Base-by-base conservation (phyloP, 1,284 basidiomycete genomes). In the Ganoderma resinaceum region DNA sequence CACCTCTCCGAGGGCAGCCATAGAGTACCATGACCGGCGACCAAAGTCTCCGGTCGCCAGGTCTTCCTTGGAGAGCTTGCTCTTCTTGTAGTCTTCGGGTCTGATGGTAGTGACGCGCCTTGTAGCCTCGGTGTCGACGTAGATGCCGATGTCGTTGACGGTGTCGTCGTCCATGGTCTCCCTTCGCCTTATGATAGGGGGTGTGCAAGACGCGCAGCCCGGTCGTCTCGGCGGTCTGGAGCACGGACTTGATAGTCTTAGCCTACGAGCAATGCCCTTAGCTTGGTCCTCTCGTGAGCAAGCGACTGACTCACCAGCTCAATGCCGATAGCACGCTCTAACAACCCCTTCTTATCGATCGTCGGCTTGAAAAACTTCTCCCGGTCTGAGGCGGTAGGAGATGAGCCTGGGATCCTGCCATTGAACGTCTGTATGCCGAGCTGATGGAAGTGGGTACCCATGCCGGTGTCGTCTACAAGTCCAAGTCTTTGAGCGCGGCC, bases 111-210 rank as follows among this genome's bases (percentile, higher is more conserved):
- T 46, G 6, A 46, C 43, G 43, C 43, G 43, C 20, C 43, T 20
- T n/a, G n/a, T n/a, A 1, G 43, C 43, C 43, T 46, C n/a, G 43
- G 43, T 35, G 33, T 57, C 53, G 53, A 57, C 3, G 53, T 35
- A 31, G 53, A 57, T 35, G 53, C 53, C 53, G 53, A 57, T 57
- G 29, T 57, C 33, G 33, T 57, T 35, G 43, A 46, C n/a, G n/a
- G 43, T 46, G 43, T 46, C n/a, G 43, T 8, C 16, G 16, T 3
- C 43, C 16, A 16, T 46, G 43, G 43, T 46, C 43, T 11, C 43
- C 43, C 43, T 46, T 46, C 43, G 8, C n/a, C n/a, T 46, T 46
- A n/a, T 46, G 43, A 46, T 16, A 23, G 12, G 43, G 43, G 38
- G 38, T 46, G 20, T 46, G 43, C 43, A 46, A 46, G 43, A 46